Base-by-base conservation (phyloP, 768 basidiomycete species). In the Naganishia randhawae region DNA sequence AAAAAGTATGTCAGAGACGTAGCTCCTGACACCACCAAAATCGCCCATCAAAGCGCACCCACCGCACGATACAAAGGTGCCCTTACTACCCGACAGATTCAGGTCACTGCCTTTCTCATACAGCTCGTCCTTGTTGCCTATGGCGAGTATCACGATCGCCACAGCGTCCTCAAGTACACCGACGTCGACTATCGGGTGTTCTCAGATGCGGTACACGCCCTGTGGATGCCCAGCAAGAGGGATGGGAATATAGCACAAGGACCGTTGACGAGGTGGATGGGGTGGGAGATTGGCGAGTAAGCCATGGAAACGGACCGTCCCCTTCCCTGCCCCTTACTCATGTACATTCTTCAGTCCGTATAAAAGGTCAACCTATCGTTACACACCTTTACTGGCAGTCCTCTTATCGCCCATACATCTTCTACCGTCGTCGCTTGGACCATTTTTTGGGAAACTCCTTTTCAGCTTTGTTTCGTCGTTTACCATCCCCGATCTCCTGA, bases 101-200 rank as follows among this genome's bases (percentile, higher is more conserved):
- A 61, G 39, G 1, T 42, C 5, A 10, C 27, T 22, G 45, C 66
- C 8, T 63, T 62, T 25, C n/a, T 84, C 45, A 76, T 94, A 62
- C 86, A 91, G 68, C 77, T 89, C 35, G 83, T 77, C 6, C 85
- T 95, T 50, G 88, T 95, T 67, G 76, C 88, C 3, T 95, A 93
- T 78, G 92, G 91, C 75, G 89, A 90, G 81, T 92, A 90, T 86
- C 92, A 93, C 68, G 92, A 96, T 73, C 85, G 85, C 17, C 86
- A 82, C 72, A 90, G 89, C 0, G 78, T 86, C 33, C 87, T 97
- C 27, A 94, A 94, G 80, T 99, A 98, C 77, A 98, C 96, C n/a
- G 96, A 99, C 80, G 84, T 98, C 72, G 96, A 99, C 81, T 98
- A 97, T 80, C 85, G 87, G 41, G 95, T 99, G 73, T 96, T 97